These are phyloP conservation scores for Pyrus bretschneideri DNA, from an alignment of 306 rosid genomes.

Conservation along the genomic window DNA sequence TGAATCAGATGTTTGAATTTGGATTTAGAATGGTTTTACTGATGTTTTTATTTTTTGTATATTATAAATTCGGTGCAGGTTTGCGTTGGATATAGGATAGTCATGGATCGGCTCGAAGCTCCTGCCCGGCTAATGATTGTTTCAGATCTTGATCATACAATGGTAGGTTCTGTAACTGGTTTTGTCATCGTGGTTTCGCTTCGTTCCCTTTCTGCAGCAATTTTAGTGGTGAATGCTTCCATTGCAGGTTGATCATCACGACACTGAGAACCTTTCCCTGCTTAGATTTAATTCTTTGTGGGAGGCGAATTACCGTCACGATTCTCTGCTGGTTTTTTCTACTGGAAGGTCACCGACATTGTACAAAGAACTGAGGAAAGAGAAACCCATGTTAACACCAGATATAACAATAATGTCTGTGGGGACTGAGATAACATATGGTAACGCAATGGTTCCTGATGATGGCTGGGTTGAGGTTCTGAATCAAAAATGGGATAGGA, in stretches of 20 bases:
- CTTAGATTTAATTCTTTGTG: constrained; percentile 83
- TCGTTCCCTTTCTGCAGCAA: constrained; percentile 11
- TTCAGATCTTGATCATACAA: constrained; percentile 97
- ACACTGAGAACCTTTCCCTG: constrained; percentile 68
- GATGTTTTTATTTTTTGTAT: not conserved
- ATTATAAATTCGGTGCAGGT: constrained; percentile 15
- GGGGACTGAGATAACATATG: constrained; percentile 97
- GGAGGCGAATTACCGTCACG: constrained; percentile 80
- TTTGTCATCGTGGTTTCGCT: not conserved
- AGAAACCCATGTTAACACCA: constrained; percentile 95
- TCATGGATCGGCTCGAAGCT: constrained; percentile 58
- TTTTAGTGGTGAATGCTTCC: constrained; percentile 14
- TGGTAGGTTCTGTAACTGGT: constrained; percentile 43
- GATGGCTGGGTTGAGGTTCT: constrained; percentile 80
- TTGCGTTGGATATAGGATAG: constrained; percentile 19
- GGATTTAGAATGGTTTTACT: not conserved
- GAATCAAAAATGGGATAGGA: constrained; percentile 75
- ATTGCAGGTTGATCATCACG: constrained; percentile 94
- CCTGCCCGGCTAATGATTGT: constrained; percentile 83
- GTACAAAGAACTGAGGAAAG: constrained; percentile 78
- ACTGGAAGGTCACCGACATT: constrained; percentile 91
- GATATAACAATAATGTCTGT: constrained; percentile 94
- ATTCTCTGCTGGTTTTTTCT: constrained; percentile 86
- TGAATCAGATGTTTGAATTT: not conserved
- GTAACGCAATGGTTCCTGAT: constrained; percentile 72